These are phyloP conservation scores for Anthracocystis walkeri DNA, from an alignment of 1,284 basidiomycete species.

Conservation along the genomic window DNA sequence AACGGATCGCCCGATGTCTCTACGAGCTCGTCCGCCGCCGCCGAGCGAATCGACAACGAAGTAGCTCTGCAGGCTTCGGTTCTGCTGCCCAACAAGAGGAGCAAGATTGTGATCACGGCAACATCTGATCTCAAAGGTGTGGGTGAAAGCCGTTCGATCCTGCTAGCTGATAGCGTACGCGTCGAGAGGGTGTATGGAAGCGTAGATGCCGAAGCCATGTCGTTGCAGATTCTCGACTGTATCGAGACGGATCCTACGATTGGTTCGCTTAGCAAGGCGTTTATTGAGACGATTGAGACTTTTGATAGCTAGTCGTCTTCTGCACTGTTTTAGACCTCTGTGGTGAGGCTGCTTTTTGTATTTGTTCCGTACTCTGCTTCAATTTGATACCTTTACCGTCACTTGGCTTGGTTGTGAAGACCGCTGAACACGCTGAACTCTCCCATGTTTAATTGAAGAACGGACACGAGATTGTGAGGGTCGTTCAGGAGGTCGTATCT, in stretches of 20 bases:
- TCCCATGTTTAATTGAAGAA: no score
- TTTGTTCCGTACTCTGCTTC: slow-evolving; percentile 3
- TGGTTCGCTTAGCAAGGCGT: slow-evolving; percentile 48
- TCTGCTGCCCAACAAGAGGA: slow-evolving; percentile 41
- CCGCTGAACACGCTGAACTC: no score
- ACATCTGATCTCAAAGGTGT: slow-evolving; percentile 45
- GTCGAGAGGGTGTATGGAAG: slow-evolving; percentile 57
- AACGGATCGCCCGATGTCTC: slow-evolving; percentile 30
- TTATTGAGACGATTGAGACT: slow-evolving; percentile 53
- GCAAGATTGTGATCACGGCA: slow-evolving; percentile 54
- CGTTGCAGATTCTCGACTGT: slow-evolving; percentile 50
- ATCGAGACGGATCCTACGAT: slow-evolving; percentile 53
- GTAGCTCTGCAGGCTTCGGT: slow-evolving; percentile 49
- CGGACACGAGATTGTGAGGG: not conserved
- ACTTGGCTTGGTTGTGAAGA: not conserved
- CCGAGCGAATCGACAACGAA: slow-evolving; percentile 23
- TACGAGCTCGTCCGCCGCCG: slow-evolving; percentile 9
- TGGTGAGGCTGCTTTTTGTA: not conserved
- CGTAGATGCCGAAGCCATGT: slow-evolving; percentile 51
- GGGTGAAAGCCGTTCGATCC: slow-evolving; percentile 37
- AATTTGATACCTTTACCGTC: not conserved
- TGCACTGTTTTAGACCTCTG: not conserved
- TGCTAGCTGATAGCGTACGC: slow-evolving; percentile 40
- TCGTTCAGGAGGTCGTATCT: not conserved
- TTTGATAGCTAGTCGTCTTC: slow-evolving; percentile 37